Evolutionary conservation across 106 monocot genomes (phyloP), one percentile per base, ranked within the genome.

Genomic region (Apostasia shenzhenica): DNA sequence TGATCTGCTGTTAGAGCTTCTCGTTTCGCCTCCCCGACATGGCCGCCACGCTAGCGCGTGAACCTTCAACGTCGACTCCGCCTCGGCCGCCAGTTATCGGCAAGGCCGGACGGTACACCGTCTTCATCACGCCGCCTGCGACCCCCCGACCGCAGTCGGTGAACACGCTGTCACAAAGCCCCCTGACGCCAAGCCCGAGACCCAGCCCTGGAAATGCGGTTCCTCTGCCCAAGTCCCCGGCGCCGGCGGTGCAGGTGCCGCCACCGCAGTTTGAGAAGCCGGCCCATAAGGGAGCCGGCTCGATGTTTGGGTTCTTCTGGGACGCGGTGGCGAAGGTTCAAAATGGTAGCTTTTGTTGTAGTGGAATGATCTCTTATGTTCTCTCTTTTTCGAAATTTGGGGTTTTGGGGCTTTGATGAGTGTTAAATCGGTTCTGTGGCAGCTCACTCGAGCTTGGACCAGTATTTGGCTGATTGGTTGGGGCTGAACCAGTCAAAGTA

Each of bases 401-500:
- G 10, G 40, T 58, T 69, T 48, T 48, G 5, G 45, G 11, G 11
- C 49, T 77, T 63, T 81, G 26, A 44, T 37, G 26, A 45, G 1
- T 50, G 11, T 1, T 49, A 45, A 46, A 9, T 44, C 2, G 54
- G 51, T 78, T 55, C 71, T 65, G n/a, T 72, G 13, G 78, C 71
- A 94, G 94, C 79, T 54, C 94, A 94, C 76, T 82, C 90, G 75
- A 90, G 82, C 70, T 79, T 94, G 81, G 94, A 94, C 44, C 82
- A 83, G 85, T 94, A 82, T 47, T 74, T 94, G 63, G 84, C 94
- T 47, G 78, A 83, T 48, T 90, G 89, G 94, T 85, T 94, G 6
- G 94, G 94, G 49, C 69, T 94, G 70, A 74, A 94, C 67, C 94
- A 94, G 69, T 94, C 90, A 4, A 90, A 83, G 83, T 94, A 94